Percentiles rank a stretch among this genome's conserved stretches.
Evolutionary conservation across 2,329 filamentous ascomycete genomes (phyloP).

Genomic region (Fusarium concolor): DNA sequence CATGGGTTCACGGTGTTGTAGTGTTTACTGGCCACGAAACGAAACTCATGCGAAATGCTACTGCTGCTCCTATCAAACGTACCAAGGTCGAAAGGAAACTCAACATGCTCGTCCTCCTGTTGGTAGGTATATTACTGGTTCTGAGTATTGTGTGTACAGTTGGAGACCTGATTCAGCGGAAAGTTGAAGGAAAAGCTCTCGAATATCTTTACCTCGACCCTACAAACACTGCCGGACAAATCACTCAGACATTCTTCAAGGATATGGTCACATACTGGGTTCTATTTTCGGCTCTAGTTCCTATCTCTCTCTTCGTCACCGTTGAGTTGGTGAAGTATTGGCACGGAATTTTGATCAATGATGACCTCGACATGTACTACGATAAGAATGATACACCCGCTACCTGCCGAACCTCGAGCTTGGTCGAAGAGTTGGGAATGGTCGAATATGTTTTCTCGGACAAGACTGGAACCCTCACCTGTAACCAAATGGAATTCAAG

Average conservation of each 20-base stretch:
- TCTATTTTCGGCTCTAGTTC: constrained; percentile 93
- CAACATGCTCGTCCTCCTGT: constrained; percentile 91
- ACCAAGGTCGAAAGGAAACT: constrained; percentile 95
- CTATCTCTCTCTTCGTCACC: constrained; percentile 97
- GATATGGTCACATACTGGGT: constrained; percentile 99
- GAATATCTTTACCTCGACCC: constrained; percentile 77
- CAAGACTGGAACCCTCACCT: constrained; percentile 97
- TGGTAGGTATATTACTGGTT: constrained; percentile 84
- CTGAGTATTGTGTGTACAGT: constrained; percentile 92
- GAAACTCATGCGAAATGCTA: constrained; percentile 98
- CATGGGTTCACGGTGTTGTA: constrained; percentile 95
- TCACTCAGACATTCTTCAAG: constrained; percentile 86
- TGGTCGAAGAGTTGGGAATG: constrained; percentile 97
- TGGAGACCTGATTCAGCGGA: constrained; percentile 85
- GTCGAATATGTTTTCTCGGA: constrained; percentile 99
- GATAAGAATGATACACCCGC: constrained; percentile 95
- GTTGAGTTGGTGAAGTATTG: constrained; percentile 98
- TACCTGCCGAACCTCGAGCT: constrained; percentile 93
- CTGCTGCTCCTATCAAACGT: constrained; percentile 95
- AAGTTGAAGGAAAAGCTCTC: constrained; percentile 71
- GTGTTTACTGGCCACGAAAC: constrained; percentile 96
- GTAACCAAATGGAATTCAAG: constrained; percentile 98
- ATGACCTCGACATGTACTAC: constrained; percentile 97
- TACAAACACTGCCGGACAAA: constrained; percentile 64
- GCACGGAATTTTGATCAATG: constrained; percentile 97